Evolutionary conservation across 257 asterid species (phyloP).

Genomic region (Nicotiana otophora): DNA sequence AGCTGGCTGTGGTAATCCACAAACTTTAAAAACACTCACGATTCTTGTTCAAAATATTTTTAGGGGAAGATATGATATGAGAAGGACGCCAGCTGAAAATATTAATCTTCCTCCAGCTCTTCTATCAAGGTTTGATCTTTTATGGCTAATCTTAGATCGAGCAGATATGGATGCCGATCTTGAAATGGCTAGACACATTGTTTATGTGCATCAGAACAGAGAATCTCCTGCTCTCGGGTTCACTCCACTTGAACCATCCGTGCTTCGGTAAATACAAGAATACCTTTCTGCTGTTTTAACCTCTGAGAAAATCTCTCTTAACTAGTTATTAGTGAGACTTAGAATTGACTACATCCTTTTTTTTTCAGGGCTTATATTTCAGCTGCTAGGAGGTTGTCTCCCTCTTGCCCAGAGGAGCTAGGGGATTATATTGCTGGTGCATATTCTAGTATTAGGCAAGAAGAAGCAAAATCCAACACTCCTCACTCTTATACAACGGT

Average conservation of each 20-base stretch:
- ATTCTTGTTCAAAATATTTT: slow-evolving; percentile 3
- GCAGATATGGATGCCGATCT: slow-evolving; percentile 99
- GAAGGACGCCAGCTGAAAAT: slow-evolving; percentile 98
- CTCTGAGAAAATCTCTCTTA: not conserved
- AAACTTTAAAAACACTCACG: not conserved
- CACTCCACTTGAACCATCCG: slow-evolving; percentile 92
- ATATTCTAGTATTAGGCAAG: slow-evolving; percentile 93
- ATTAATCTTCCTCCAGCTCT: slow-evolving; percentile 99
- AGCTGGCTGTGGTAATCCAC: not conserved
- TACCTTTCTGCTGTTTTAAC: not conserved
- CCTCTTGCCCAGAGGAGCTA: slow-evolving; percentile 77
- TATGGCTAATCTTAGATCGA: slow-evolving; percentile 94
- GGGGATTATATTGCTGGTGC: slow-evolving; percentile 92
- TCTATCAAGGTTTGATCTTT: slow-evolving; percentile 92
- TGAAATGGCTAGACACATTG: slow-evolving; percentile 97
- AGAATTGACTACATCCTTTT: slow-evolving; percentile 16
- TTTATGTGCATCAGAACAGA: slow-evolving; percentile 89
- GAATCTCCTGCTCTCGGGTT: slow-evolving; percentile 98
- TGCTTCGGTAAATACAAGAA: slow-evolving; percentile 58
- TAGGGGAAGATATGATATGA: slow-evolving; percentile 96
- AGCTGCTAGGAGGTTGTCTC: slow-evolving; percentile 82
- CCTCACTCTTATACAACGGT: slow-evolving; percentile 83
- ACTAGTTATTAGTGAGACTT: slow-evolving; percentile 4
- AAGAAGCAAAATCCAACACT: slow-evolving; percentile 87
- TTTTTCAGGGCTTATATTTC: slow-evolving; percentile 87